phyloP scores from a whole-genome alignment of 306 rosid species.

The Urtica urens region DNA sequence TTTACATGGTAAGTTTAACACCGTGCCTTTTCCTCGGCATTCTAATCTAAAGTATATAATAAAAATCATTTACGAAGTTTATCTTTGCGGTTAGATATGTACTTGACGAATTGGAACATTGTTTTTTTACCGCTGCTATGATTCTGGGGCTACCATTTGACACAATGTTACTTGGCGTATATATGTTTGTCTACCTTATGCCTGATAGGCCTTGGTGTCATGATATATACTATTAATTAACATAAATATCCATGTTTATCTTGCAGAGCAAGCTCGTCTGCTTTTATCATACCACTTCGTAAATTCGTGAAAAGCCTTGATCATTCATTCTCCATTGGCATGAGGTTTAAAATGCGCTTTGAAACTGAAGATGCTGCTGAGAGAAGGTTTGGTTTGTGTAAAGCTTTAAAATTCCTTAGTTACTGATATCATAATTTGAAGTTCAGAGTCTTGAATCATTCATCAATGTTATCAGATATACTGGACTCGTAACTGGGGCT shows the following conservation, averaged over 20 bases:
- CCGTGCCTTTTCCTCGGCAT: no score
- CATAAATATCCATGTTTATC: constrained; percentile 4
- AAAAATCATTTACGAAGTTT: no score
- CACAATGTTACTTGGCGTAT: no score
- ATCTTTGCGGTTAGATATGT: no score
- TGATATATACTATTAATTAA: no score
- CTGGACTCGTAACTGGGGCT: constrained; percentile 67
- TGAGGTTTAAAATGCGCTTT: constrained; percentile 83
- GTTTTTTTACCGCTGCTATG: no score
- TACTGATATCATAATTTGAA: constrained; percentile 1
- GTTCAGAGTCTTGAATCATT: background rate
- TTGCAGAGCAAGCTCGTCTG: constrained; percentile 65
- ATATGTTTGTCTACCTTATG: no score
- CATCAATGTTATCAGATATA: constrained; percentile 36
- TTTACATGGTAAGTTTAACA: no score
- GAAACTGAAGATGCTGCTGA: constrained; percentile 88
- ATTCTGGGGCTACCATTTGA: no score
- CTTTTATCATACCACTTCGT: constrained; percentile 58
- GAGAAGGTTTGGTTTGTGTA: constrained; percentile 42
- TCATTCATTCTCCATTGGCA: constrained; percentile 59
- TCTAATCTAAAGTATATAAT: no score
- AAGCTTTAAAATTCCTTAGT: background rate
- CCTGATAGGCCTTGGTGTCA: no score
- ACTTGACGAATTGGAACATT: no score
- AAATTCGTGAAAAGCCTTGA: constrained; percentile 60